A percentile compares a stretch with the other conserved stretches of the same genome.
These are phyloP conservation scores for Ceratobasidium sp. DNA, from an alignment of 1,284 basidiomycete species.

Conservation along the genomic window DNA sequence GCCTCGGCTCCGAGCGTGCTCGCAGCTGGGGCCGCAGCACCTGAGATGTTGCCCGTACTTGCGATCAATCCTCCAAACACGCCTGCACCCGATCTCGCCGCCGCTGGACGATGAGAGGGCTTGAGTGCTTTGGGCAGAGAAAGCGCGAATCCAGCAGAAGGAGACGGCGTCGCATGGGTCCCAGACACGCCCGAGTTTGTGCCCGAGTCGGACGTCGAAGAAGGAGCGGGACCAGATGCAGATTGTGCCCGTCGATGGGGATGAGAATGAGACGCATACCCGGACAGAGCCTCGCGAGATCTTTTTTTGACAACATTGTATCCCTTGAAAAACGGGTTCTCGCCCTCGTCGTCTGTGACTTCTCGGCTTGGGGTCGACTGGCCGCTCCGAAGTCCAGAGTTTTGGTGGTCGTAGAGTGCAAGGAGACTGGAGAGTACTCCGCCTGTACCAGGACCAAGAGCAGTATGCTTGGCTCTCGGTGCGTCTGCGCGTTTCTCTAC, in stretches of 20 bases:
- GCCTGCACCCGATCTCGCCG: constrained; percentile 64
- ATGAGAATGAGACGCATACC: constrained; percentile 10
- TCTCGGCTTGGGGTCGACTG: constrained; percentile 43
- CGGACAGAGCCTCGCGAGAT: background rate
- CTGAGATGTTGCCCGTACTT: constrained; percentile 69
- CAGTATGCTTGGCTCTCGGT: constrained; percentile 10
- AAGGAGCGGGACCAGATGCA: constrained; percentile 24
- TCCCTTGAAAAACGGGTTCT: constrained; percentile 21
- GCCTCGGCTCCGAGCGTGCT: constrained; percentile 68
- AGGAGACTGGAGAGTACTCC: constrained; percentile 62
- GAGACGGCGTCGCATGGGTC: background rate
- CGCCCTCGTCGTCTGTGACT: constrained; percentile 24
- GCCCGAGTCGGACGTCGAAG: constrained; percentile 4
- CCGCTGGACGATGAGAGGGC: constrained; percentile 53
- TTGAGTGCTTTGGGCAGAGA: constrained; percentile 6
- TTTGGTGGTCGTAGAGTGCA: constrained; percentile 58
- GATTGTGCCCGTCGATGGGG: constrained; percentile 40
- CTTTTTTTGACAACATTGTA: background rate
- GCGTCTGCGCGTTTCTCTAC: constrained; percentile 28
- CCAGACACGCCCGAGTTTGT: background rate
- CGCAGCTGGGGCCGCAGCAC: constrained; percentile 63
- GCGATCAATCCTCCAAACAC: constrained; percentile 78
- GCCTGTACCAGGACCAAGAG: constrained; percentile 34
- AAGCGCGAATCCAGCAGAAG: constrained; percentile 5
- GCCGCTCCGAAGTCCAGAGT: constrained; percentile 46